phyloP scores from a whole-genome alignment of 192 early-diverging fungal species.

The Entophlyctis helioformis region DNA sequence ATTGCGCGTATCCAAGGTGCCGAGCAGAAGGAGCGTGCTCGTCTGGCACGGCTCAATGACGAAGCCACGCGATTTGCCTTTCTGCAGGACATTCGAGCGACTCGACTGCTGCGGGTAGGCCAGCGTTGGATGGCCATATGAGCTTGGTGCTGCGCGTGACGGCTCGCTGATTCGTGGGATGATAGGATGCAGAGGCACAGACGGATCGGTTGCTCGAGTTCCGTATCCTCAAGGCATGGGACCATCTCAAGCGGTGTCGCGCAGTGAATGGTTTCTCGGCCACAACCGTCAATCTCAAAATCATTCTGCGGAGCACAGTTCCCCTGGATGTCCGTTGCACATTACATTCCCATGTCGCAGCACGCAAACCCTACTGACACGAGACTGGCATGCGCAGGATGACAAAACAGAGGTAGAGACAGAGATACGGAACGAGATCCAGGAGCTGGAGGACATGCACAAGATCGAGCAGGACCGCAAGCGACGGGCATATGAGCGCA shows the following conservation, averaged over 20 bases:
- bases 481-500: too few species aligned
- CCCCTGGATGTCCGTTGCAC: too few species aligned
- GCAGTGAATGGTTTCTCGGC: constrained; percentile 8
- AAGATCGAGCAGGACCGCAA: constrained; percentile 8
- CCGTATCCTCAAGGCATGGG: constrained; percentile 32
- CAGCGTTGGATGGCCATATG: too few species aligned
- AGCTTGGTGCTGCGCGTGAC: too few species aligned
- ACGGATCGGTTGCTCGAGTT: constrained; percentile 31
- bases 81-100: constrained; percentile 23
- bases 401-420: constrained; percentile 1
- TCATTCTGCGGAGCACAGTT: too few species aligned
- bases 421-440: background rate
- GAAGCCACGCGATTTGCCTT: too few species aligned
- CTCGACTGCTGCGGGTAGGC: constrained; percentile 21
- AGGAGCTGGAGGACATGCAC: background rate
- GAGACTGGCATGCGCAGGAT: too few species aligned
- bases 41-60: constrained; percentile 3
- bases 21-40: constrained; percentile 1
- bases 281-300: constrained; percentile 7
- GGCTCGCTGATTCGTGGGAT: too few species aligned
- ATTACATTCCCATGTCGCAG: too few species aligned
- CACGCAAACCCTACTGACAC: too few species aligned
- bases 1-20: too few species aligned
- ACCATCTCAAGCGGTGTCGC: constrained; percentile 22
- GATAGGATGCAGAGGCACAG: constrained; percentile 32